Percentiles rank a stretch among this genome's conserved stretches.
Conservation (phyloP, 331 rosid species). For the Prunus yedoensis region DNA sequence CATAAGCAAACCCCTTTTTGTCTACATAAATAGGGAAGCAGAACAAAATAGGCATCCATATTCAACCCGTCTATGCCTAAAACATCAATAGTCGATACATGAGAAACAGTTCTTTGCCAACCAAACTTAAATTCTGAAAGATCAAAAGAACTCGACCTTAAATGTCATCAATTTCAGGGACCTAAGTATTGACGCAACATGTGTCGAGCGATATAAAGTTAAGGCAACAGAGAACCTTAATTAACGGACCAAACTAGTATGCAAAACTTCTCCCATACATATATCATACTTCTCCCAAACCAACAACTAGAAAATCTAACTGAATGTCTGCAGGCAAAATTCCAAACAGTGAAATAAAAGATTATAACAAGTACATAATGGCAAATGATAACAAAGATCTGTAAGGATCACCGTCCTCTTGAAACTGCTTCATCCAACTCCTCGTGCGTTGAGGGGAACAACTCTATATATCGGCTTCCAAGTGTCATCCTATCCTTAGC, state of each 20-base stretch:
- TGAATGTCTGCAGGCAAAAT: conserved; percentile 17
- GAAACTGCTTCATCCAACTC: conserved; percentile 81
- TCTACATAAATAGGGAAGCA: neutral
- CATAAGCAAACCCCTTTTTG: neutral
- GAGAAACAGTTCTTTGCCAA: neutral
- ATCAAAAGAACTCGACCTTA: neutral
- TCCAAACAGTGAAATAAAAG: conserved; percentile 15
- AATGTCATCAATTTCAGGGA: neutral
- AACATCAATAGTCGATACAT: neutral
- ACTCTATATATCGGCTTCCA: conserved; percentile 84
- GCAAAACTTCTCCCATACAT: conserved; percentile 8
- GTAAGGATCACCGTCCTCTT: conserved; percentile 63
- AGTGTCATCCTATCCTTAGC: conserved; percentile 90
- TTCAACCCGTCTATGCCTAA: no score
- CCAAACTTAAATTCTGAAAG: neutral
- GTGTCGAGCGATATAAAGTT: neutral
- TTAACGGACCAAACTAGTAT: neutral
- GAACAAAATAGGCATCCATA: neutral
- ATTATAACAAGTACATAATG: conserved; percentile 24
- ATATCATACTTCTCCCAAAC: conserved; percentile 18
- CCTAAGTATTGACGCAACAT: neutral
- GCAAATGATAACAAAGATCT: conserved; percentile 22
- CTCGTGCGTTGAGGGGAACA: conserved; percentile 68
- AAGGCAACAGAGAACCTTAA: neutral
- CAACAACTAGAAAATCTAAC: conserved; percentile 18